These are phyloP conservation scores for Syzygium grande DNA, from an alignment of 345 rosid species.

Conservation along the genomic window DNA sequence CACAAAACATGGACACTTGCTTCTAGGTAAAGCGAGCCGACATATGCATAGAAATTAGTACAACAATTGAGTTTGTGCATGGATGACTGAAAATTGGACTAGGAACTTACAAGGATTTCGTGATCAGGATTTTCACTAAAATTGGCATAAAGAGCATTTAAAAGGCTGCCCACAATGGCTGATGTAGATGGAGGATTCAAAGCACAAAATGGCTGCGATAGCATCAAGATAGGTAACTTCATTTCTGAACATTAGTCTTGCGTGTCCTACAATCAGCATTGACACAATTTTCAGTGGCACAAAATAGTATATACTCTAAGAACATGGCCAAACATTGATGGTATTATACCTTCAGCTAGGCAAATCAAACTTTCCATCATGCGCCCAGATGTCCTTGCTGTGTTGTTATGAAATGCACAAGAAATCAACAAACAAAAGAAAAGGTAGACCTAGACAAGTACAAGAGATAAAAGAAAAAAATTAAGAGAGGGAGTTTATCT, in stretches of 20 bases:
- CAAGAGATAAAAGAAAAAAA: not conserved
- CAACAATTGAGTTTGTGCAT: not conserved
- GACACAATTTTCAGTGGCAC: not conserved
- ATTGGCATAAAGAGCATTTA: slow-evolving; percentile 78
- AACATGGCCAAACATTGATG: not conserved
- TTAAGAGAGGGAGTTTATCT: not conserved
- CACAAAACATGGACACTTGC: not conserved
- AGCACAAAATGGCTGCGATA: slow-evolving; percentile 76
- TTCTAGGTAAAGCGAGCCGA: not conserved
- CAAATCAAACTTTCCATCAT: slow-evolving; percentile 92
- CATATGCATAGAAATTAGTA: not conserved
- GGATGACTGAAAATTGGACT: not conserved
- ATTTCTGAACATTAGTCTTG: slow-evolving; percentile 87
- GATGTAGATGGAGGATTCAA: slow-evolving; percentile 87
- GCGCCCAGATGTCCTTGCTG: slow-evolving; percentile 88
- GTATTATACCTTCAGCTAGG: slow-evolving; percentile 67
- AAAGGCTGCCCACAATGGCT: slow-evolving; percentile 71
- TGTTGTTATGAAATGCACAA: not conserved
- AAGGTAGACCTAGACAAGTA: not conserved
- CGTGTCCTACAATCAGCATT: slow-evolving; percentile 51
- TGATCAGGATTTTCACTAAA: slow-evolving; percentile 71
- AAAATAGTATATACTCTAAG: not conserved
- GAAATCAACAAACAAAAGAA: not conserved
- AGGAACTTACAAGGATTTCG: slow-evolving; percentile 50
- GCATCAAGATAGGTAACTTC: slow-evolving; percentile 78